Evolutionary conservation across 257 asterid species (phyloP).

Genomic region (Osmanthus fragrans): DNA sequence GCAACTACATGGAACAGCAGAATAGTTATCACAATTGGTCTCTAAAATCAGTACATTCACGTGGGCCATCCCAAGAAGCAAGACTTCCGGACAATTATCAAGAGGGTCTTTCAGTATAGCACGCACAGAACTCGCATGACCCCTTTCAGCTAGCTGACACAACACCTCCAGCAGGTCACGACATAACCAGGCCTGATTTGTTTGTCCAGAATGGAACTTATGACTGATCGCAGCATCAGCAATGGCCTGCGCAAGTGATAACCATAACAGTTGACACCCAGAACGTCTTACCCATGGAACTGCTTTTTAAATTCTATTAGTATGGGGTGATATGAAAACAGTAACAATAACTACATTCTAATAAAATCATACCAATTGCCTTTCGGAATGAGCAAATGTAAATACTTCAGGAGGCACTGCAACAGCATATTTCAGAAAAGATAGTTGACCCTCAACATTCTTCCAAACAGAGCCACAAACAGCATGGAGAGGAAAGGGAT

Average conservation of each 20-base stretch:
- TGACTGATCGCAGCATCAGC: slow-evolving; percentile 38
- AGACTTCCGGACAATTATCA: slow-evolving; percentile 51
- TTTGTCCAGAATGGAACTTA: slow-evolving; percentile 37
- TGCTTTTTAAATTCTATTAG: not conserved
- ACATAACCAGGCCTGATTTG: slow-evolving; percentile 55
- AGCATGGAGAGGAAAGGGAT: slow-evolving; percentile 87
- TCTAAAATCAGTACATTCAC: slow-evolving; percentile 55
- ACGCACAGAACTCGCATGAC: slow-evolving; percentile 52
- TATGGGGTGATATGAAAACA: slow-evolving; percentile 1
- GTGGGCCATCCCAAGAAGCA: slow-evolving; percentile 59
- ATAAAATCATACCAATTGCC: slow-evolving; percentile 65
- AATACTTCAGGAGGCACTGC: slow-evolving; percentile 79
- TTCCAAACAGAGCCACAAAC: slow-evolving; percentile 93
- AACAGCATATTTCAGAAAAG: slow-evolving; percentile 85
- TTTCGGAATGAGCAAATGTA: slow-evolving; percentile 77
- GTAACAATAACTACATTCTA: slow-evolving; percentile 5
- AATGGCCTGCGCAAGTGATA: slow-evolving; percentile 30
- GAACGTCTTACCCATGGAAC: not conserved
- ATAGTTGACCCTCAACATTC: slow-evolving; percentile 95
- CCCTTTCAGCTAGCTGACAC: slow-evolving; percentile 62
- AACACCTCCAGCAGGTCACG: slow-evolving; percentile 72
- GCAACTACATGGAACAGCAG: slow-evolving; percentile 6
- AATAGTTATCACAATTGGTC: slow-evolving; percentile 9
- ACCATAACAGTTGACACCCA: not conserved
- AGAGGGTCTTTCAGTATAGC: slow-evolving; percentile 49